Base-by-base conservation (phyloP, 352 stramenopile species). In the Phytophthora vignae region DNA sequence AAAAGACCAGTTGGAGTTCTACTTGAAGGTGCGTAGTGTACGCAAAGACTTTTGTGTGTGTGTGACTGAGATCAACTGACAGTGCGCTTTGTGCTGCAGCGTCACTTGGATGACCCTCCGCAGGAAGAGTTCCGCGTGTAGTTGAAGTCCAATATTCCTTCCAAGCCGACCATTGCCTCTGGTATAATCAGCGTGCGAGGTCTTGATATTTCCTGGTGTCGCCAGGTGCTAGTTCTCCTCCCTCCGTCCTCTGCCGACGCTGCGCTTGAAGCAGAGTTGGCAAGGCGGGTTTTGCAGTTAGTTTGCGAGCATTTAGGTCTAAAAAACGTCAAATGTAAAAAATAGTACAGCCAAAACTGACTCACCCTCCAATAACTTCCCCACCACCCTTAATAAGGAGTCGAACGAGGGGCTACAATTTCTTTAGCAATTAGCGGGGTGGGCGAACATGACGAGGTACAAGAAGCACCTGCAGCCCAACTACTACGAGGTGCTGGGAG, bases 1-100 rank as follows among this genome's bases (percentile, higher is more conserved):
- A 66, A 95, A 95, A 76, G 81, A 93, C 55, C 86, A 95, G 40
- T 70, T 95, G n/a, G 83, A 93, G 73, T 95, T 85, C 70, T 95
- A 94, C 82, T 86, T 95, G 76, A 93, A 95, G 81, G 88, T 95
- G 64, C 19, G 73, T 67, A 19, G 27, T 27, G 6, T 22, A 22
- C 10, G 12, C n/a, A 59, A 55, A 33, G 27, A 15, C 7, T 1
- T 33, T 12, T 2, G 25, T 29, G 25, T 29, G 49, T 27, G 25
- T n/a, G 38, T 44, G 12, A 54, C n/a, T 9, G n/a, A 25, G 9
- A n/a, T 7, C 12, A 19, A 54, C 40, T 74, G 25, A 77, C 64
- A 53, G 12, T 73, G 53, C 22, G 10, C 69, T 40, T 29, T 61
- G 21, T 71, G 46, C 60, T 11, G 25, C 58, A 89, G 81, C 81